Conservation (phyloP, 352 stramenopile genomes). For the Thraustochytrium striatum region DNA sequence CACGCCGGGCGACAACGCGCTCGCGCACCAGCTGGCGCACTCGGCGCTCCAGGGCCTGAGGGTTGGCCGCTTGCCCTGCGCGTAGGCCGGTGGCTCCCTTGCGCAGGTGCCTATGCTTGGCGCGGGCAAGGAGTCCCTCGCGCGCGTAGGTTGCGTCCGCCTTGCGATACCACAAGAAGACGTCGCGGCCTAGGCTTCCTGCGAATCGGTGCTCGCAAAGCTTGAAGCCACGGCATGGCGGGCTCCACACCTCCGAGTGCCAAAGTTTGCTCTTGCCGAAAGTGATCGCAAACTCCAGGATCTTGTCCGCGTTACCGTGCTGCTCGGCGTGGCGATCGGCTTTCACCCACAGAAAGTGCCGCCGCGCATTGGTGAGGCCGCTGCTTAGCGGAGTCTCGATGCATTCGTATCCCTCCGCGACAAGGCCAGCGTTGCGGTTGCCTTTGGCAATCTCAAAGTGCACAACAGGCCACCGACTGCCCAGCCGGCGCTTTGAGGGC, state of each 20-base stretch:
- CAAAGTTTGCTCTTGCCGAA: neutral
- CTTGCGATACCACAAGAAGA: conserved; percentile 43
- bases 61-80: neutral
- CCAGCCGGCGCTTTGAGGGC: neutral
- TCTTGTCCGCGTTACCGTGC: neutral
- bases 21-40: conserved; percentile 7
- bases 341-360: conserved; percentile 23
- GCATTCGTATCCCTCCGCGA: conserved; percentile 32
- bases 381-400: neutral
- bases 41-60: neutral
- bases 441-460: conserved; percentile 13
- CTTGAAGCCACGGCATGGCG: conserved; percentile 38
- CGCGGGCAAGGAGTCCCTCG: no score
- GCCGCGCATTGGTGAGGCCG: neutral
- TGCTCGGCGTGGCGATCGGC: neutral
- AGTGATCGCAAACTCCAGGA: conserved; percentile 30
- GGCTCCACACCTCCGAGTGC: conserved; percentile 1
- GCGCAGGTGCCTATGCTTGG: neutral
- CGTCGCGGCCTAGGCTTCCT: neutral
- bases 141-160: conserved; percentile 35
- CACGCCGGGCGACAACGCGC: neutral
- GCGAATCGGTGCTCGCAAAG: conserved; percentile 18
- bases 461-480: neutral
- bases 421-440: neutral
- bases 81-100: neutral